Base-by-base conservation (phyloP, 2,329 filamentous ascomycete species). In the Amylocarpus encephaloides region DNA sequence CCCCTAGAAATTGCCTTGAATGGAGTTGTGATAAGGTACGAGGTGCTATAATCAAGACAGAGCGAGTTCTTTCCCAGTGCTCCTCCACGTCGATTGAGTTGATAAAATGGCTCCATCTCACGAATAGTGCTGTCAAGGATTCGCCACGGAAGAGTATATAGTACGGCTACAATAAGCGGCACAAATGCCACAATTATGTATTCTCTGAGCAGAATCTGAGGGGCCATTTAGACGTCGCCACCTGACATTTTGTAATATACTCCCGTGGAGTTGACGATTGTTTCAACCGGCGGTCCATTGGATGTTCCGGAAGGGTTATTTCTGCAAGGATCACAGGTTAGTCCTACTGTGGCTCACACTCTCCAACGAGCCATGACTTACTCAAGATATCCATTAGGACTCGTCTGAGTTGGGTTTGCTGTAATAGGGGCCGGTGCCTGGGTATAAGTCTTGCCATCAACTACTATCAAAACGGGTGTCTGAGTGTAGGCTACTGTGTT, bases 131-230 rank as follows among this genome's bases (percentile, higher is more conserved):
- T 65, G 46, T 69, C 65, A 7, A 73, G 56, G 16, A 72, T 64
- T 2, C 71, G 66, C 32, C 73, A 64, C 0, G 67, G 66, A 42
- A 73, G 67, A 9, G 66, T 64, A 1, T 73, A 62, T 12, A 68
- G 46, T 0, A 73, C 65, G 13, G 69, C 69, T 1, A 72, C 46
- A 2, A 74, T 62, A 0, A 70, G 58, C 0, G 72, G 72, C 1
- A 74, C 59, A 53, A 73, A 73, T 34, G 68, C 68, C 13, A 71
- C 71, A 4, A 69, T 41, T 34, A 73, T 65, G 51, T 71, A 70
- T 26, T 65, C 58, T 2, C 51, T 56, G 12, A 64, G 53, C 1
- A 66, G 61, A 13, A 71, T 55, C 6, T 46, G 53, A 12, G 52
- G 52, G 36, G 50, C 46, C 5, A 32, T 10, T 9, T 42, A 36